Percentiles rank a stretch among this genome's conserved stretches.
phyloP scores from a whole-genome alignment of 345 rosid genomes.

The Physaria fendleri region DNA sequence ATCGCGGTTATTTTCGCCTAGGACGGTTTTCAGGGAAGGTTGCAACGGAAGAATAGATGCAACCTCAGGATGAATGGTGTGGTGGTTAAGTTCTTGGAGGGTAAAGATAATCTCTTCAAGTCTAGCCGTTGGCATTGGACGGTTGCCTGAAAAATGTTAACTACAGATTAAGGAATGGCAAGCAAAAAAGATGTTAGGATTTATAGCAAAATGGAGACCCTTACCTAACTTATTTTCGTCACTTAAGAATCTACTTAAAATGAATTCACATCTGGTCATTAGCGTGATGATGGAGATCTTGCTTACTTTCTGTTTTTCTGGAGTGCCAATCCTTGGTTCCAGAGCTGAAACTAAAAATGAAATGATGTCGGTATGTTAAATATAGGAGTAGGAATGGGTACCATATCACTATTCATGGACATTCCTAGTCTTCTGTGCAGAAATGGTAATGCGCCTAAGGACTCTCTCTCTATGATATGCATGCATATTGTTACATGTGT shows the following conservation, averaged over 20 bases:
- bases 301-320: slow-evolving; percentile 64
- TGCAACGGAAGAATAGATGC: slow-evolving; percentile 63
- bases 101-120: slow-evolving; percentile 67
- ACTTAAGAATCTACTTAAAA: slow-evolving; percentile 57
- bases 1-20: slow-evolving; percentile 30
- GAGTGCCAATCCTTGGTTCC: slow-evolving; percentile 52
- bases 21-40: slow-evolving; percentile 46
- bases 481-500: background rate
- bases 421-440: background rate
- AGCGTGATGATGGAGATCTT: slow-evolving; percentile 59
- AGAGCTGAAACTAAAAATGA: slow-evolving; percentile 38
- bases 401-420: background rate
- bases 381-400: background rate
- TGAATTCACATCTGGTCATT: slow-evolving; percentile 64
- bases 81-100: slow-evolving; percentile 58
- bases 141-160: slow-evolving; percentile 46
- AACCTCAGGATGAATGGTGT: slow-evolving; percentile 59
- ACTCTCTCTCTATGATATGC: background rate
- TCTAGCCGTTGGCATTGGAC: slow-evolving; percentile 60
- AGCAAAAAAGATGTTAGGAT: background rate
- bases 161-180: background rate
- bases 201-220: slow-evolving; percentile 9
- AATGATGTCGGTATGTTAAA: slow-evolving; percentile 10
- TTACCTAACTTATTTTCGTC: slow-evolving; percentile 73
- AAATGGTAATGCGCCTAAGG: background rate